phyloP scores from a whole-genome alignment of 2,329 filamentous ascomycete species.

The Pseudohalonectria lignicola region DNA sequence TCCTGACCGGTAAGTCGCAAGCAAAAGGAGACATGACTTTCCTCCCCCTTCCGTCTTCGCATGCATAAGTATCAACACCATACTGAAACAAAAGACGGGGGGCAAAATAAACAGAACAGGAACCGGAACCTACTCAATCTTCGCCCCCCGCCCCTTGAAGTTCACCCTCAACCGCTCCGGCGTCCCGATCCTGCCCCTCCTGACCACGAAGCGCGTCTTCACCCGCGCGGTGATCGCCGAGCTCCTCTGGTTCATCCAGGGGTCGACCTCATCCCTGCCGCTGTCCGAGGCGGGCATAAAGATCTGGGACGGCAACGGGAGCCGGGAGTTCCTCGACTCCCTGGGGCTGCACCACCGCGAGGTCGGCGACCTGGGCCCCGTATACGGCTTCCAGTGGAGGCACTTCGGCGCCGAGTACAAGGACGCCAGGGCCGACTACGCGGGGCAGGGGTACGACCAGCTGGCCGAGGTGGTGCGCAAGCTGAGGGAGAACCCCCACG shows the following conservation, averaged over 20 bases:
- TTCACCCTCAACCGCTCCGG: constrained; percentile 64
- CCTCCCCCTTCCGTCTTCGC: no score
- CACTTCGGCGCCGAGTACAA: constrained; percentile 91
- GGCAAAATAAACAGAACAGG: constrained; percentile 52
- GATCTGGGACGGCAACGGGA: constrained; percentile 98
- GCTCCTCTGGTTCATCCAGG: constrained; percentile 90
- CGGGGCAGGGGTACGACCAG: constrained; percentile 84
- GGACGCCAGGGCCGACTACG: constrained; percentile 70
- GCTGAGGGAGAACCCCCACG: constrained; percentile 72
- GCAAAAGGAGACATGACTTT: neutral
- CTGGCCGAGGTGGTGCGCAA: constrained; percentile 84
- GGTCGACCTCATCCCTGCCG: constrained; percentile 66
- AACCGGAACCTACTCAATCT: constrained; percentile 83
- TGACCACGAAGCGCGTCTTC: constrained; percentile 97
- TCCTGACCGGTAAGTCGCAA: constrained; percentile 59
- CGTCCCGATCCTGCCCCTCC: constrained; percentile 64
- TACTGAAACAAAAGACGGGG: neutral
- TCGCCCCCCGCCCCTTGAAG: constrained; percentile 76
- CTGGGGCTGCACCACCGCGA: constrained; percentile 72
- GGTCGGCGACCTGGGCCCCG: constrained; percentile 83
- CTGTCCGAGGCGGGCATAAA: constrained; percentile 75
- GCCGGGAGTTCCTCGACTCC: constrained; percentile 77
- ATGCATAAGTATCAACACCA: no score
- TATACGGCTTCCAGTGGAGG: constrained; percentile 98
- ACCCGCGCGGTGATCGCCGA: constrained; percentile 81